phyloP scores from a whole-genome alignment of 2,329 filamentous ascomycete species.

The Tolypocladium inflatum region DNA sequence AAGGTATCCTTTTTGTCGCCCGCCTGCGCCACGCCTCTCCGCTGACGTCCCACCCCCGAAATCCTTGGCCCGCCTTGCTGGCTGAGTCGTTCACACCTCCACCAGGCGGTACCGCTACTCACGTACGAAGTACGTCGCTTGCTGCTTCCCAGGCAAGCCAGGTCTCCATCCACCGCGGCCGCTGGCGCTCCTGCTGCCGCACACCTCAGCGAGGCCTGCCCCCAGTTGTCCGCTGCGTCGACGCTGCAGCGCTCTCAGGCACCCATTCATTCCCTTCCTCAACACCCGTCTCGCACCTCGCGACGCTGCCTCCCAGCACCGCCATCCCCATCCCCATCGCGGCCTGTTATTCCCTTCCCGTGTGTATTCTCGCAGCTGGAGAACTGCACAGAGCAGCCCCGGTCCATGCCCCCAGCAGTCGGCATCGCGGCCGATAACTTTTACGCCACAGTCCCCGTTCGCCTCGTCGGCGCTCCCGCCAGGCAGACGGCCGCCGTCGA shows the following conservation, averaged over 20 bases:
- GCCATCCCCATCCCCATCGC: background rate
- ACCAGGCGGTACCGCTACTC: background rate
- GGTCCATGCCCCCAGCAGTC: background rate
- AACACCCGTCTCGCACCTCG: background rate
- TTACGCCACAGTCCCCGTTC: slow-evolving; percentile 2
- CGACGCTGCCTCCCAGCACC: background rate
- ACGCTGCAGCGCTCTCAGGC: background rate
- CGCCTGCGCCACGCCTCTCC: background rate
- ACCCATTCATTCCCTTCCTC: background rate
- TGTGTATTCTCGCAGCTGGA: background rate
- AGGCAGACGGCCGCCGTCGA: background rate
- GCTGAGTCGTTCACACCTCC: background rate
- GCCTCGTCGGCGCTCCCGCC: background rate
- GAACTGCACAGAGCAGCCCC: background rate
- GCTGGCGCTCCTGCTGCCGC: background rate
- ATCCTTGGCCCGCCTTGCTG: background rate
- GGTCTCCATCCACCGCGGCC: background rate
- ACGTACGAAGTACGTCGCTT: background rate
- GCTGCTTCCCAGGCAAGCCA: too few relatives aligned
- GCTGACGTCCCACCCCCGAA: background rate
- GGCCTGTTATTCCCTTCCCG: background rate
- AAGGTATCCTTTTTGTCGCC: background rate
- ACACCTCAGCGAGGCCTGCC: background rate
- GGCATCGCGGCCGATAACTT: background rate
- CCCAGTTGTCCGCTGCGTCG: background rate